Base-by-base conservation (phyloP, 805 yeast genomes). In the Lipomyces chichibuensis region DNA sequence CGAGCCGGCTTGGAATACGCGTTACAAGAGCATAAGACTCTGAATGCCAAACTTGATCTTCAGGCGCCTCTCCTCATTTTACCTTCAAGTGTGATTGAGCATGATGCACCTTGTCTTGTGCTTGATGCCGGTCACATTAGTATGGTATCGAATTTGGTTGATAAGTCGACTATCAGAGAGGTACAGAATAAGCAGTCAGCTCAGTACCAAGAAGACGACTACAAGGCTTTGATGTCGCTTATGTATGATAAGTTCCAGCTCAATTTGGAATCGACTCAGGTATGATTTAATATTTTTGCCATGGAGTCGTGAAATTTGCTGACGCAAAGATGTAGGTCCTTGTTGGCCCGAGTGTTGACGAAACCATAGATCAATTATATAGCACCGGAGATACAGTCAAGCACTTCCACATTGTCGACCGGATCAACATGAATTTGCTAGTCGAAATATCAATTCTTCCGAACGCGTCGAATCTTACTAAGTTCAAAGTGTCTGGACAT, bases 81-180 rank as follows among this genome's bases (percentile, higher is more conserved):
- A 20, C 99, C 99, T 0, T 80, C 92, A 39, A 91, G 92, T 74
- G 90, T 96, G 0, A 83, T 86, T 13, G 85, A 85, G 70, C 88
- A 91, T 87, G 83, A 88, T 53, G 87, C 98, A 0, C 96, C 98
- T 0, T 96, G 97, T 71, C 91, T 93, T 2, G 86, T 95, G 23
- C 82, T 95, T 63, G 98, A 95, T 82, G 97, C 98, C 7, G 99
- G 99, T 75, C 97, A 94, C 77, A 88, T 96, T 29, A 88, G 92
- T 70, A 86, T 95, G 17, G 79, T 82, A 1, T 91, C 97, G 75
- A 95, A 93, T 73, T 82, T 94, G 53, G 95, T 88, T 2, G 90
- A 89, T 58, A 86, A 86, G 70, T 83, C 84, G 2, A 86, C 85
- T 57, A 84, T 92, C 33, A 87, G 88, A 60, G 87, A 87, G 65